Evolutionary conservation across 768 basidiomycete genomes (phyloP).

Genomic region (Russula sp.): DNA sequence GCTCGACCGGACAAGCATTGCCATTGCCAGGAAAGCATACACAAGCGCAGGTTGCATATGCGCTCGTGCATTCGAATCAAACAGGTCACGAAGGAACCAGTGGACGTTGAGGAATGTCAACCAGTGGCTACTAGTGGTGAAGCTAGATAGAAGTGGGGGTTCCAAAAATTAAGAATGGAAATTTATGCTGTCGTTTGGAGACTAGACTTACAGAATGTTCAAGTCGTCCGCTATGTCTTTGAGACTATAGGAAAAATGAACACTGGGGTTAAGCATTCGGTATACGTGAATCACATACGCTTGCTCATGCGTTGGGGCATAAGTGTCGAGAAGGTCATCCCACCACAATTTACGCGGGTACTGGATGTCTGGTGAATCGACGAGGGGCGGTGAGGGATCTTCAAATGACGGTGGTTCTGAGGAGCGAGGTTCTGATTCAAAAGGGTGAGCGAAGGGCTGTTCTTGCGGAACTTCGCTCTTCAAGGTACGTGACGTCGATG

Average conservation of each 20-base stretch:
- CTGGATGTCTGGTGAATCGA: slow-evolving; percentile 27
- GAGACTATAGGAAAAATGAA: slow-evolving; percentile 31
- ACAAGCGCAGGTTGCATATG: slow-evolving; percentile 67
- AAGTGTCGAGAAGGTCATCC: slow-evolving; percentile 40
- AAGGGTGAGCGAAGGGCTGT: slow-evolving; percentile 26
- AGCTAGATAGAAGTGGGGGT: slow-evolving; percentile 35
- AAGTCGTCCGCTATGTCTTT: slow-evolving; percentile 45
- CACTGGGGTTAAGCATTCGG: neutral
- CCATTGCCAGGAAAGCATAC: slow-evolving; percentile 59
- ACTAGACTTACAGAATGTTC: slow-evolving; percentile 41
- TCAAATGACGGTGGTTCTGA: slow-evolving; percentile 11
- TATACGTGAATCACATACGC: slow-evolving; percentile 30
- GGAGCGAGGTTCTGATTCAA: slow-evolving; percentile 20
- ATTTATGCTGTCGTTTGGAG: neutral
- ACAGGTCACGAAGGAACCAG: slow-evolving; percentile 46
- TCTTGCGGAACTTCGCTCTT: slow-evolving; percentile 20
- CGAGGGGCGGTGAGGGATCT: slow-evolving; percentile 13
- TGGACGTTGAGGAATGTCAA: slow-evolving; percentile 61
- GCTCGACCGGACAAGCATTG: slow-evolving; percentile 66
- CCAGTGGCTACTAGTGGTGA: slow-evolving; percentile 55
- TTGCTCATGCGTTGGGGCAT: slow-evolving; percentile 35
- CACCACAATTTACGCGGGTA: slow-evolving; percentile 39
- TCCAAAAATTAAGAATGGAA: neutral
- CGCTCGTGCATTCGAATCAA: slow-evolving; percentile 43
- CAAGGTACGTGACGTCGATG: slow-evolving; percentile 16